These are phyloP conservation scores for Aspergillus biplanus DNA, from an alignment of 495 filamentous ascomycete genomes.

Conservation along the genomic window DNA sequence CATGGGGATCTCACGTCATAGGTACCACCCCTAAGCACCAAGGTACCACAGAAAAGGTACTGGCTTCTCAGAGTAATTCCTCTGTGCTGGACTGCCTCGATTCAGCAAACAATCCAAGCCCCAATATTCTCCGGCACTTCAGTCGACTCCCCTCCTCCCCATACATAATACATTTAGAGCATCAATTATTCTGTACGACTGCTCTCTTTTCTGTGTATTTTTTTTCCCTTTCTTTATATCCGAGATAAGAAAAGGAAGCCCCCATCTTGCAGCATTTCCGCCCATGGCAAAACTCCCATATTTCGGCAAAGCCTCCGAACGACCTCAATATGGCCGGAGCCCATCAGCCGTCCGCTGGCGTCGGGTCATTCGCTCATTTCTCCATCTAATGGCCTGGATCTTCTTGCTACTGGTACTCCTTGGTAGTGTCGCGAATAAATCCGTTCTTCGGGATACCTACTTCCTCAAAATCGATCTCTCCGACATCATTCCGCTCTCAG, in stretches of 20 bases:
- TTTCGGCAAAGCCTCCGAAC: constrained; percentile 34
- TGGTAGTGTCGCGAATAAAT: constrained; percentile 64
- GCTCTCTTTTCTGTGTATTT: too few relatives aligned
- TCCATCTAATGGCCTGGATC: constrained; percentile 72
- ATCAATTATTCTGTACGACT: too few relatives aligned
- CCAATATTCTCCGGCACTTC: too few relatives aligned
- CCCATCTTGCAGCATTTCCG: background rate
- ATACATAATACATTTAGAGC: too few relatives aligned
- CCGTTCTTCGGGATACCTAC: constrained; percentile 69
- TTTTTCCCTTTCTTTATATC: background rate
- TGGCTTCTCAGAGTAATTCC: too few relatives aligned
- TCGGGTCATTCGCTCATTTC: constrained; percentile 61
- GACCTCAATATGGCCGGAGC: constrained; percentile 32
- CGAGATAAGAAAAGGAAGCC: background rate
- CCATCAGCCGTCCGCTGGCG: constrained; percentile 40
- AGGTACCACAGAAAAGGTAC: too few relatives aligned
- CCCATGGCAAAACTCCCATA: constrained; percentile 38
- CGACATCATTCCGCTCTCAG: constrained; percentile 75
- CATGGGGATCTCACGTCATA: too few relatives aligned
- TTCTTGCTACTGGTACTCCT: constrained; percentile 80
- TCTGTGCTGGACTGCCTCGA: too few relatives aligned
- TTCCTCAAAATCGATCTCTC: constrained; percentile 84
- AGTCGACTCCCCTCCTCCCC: too few relatives aligned
- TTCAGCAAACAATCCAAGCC: too few relatives aligned
- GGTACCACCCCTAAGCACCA: too few relatives aligned